Evolutionary conservation across 768 basidiomycete genomes (phyloP), one percentile per base, ranked within the genome.

Genomic region (Crepidotus variabilis): DNA sequence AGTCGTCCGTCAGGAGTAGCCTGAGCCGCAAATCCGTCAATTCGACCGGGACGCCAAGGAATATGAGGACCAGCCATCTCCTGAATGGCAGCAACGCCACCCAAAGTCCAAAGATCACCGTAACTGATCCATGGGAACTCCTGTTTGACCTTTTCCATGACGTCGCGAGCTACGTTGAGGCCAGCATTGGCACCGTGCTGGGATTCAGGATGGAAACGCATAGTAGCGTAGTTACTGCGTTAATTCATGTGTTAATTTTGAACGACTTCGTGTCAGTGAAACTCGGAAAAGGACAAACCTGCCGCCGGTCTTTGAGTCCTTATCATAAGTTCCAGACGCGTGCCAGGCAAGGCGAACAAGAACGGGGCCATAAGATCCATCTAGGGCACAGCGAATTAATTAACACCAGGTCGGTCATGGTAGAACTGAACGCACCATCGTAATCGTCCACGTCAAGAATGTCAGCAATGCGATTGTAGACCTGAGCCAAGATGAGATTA

Each of bases 51-150:
- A 55, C 94, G 81, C 96, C 96, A 99, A 20, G 91, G 90, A 65
- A 98, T 77, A 71, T 88, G 86, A 47, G 96, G 96, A 13, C 96
- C 96, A 54, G 83, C 87, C 82, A 94, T 88, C 78, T 98, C 96
- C 78, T 91, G 90, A 51, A 98, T 75, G 53, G 95, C 94, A 61
- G 82, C 83, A 56, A 98, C 95, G 67, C 96, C 96, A 53, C 77
- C 96, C 36, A 99, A 87, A 22, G 96, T 99, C 94, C 95, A 97
- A 55, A 97, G 78, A 69, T 98, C 95, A 60, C 94, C 95, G 70
- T 97, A 98, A 56, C 84, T 89, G 62, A 98, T 97, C 93, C 94
- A 95, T 0, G 86, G 81, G 77, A 89, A 92, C 64, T 96, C 84
- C 52, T 85, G 66, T 77, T 98, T 95, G 67, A 98, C 71, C 55